These are phyloP conservation scores for Cyberlindnera nakhonratchasimensis DNA, from an alignment of 805 yeast genomes.

Conservation along the genomic window DNA sequence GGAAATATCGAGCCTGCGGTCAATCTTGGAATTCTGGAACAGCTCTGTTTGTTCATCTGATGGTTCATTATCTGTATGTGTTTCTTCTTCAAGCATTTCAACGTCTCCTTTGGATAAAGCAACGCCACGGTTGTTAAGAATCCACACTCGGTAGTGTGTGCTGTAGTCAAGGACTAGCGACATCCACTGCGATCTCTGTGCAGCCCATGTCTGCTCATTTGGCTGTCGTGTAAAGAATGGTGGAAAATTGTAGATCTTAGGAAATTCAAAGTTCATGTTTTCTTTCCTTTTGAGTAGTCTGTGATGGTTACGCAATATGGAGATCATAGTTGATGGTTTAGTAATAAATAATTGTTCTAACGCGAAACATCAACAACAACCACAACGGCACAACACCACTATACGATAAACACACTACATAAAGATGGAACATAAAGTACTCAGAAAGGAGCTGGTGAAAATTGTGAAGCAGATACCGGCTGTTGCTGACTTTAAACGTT, in stretches of 20 bases:
- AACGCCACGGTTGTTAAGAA: slow-evolving; percentile 39
- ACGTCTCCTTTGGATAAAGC: slow-evolving; percentile 22
- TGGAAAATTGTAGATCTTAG: slow-evolving; percentile 53
- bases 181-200: slow-evolving; percentile 80
- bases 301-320: too few relatives aligned
- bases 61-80: slow-evolving; percentile 6
- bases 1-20: slow-evolving; percentile 51
- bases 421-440: slow-evolving; percentile 1
- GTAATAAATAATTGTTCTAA: background rate
- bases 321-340: background rate
- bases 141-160: slow-evolving; percentile 51
- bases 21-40: slow-evolving; percentile 50
- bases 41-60: slow-evolving; percentile 23
- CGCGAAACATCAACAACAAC: slow-evolving; percentile 4
- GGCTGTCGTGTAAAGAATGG: slow-evolving; percentile 92
- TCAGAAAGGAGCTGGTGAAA: background rate
- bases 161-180: slow-evolving; percentile 61
- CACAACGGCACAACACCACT: background rate
- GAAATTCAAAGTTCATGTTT: slow-evolving; percentile 15
- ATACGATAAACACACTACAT: background rate
- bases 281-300: too few relatives aligned
- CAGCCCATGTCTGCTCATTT: slow-evolving; percentile 68
- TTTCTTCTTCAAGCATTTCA: slow-evolving; percentile 22
- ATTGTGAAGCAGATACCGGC: slow-evolving; percentile 4
- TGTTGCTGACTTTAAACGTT: slow-evolving; percentile 1